A percentile compares a stretch with the other conserved stretches of the same genome.
These are phyloP conservation scores for Fusarium pseudonygamai DNA, from an alignment of 2,329 filamentous ascomycete genomes.

Conservation along the genomic window DNA sequence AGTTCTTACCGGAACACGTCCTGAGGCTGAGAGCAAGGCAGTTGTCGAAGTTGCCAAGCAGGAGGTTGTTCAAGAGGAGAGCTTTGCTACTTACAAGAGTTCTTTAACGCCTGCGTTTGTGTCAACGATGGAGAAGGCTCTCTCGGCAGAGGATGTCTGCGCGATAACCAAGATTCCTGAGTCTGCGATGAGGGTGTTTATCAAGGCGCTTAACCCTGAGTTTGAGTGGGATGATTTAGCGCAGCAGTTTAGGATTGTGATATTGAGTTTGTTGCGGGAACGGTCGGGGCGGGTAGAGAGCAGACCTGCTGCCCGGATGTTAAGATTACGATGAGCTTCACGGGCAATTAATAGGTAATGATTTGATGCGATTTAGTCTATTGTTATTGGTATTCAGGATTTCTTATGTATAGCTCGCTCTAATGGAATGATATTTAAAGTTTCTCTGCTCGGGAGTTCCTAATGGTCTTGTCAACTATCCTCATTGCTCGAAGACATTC, in stretches of 20 bases:
- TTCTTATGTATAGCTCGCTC: no score
- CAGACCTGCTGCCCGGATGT: background rate
- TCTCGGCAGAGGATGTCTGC: background rate
- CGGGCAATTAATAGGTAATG: accelerated
- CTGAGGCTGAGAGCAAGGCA: accelerated
- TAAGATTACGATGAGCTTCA: background rate
- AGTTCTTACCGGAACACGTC: background rate
- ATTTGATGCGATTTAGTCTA: background rate
- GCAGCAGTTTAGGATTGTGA: background rate
- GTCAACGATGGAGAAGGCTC: background rate
- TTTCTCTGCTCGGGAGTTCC: background rate
- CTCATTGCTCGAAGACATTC: constrained; percentile 36
- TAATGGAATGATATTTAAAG: background rate
- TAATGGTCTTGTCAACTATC: constrained; percentile 24
- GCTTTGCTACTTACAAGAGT: background rate
- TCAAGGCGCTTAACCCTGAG: background rate
- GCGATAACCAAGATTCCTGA: background rate
- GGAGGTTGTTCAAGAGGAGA: accelerated
- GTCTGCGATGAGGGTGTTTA: background rate
- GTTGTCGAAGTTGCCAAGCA: accelerated
- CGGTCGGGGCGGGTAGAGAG: background rate
- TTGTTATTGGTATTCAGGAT: background rate
- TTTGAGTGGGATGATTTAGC: constrained; percentile 8
- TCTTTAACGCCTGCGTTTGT: background rate
- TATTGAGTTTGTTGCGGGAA: background rate